phyloP scores from a whole-genome alignment of 2,329 filamentous ascomycete genomes.

The Aspergillus aculeatinus region DNA sequence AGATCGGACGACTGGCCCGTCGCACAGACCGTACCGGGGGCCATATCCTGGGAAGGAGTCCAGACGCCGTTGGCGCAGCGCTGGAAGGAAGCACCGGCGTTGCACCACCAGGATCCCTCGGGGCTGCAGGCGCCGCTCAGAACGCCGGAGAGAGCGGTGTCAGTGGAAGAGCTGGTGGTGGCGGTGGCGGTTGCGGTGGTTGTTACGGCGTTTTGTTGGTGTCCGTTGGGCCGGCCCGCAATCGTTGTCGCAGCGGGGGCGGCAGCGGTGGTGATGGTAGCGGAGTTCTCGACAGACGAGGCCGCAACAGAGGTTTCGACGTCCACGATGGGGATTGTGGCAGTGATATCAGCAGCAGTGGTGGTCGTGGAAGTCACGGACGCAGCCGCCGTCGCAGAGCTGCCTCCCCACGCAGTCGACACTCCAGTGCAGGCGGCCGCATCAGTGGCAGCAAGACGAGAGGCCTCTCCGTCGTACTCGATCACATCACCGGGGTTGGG shows the following conservation, averaged over 20 bases:
- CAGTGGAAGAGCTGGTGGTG: not conserved
- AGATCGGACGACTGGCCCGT: constrained; percentile 35
- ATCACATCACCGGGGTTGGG: constrained; percentile 64
- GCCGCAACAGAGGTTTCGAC: not conserved
- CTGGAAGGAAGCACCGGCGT: constrained; percentile 59
- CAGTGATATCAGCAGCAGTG: not conserved
- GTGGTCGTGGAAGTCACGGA: constrained; percentile 15
- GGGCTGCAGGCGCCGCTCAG: constrained; percentile 49
- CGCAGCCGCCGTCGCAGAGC: constrained; percentile 21
- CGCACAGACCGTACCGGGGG: constrained; percentile 55
- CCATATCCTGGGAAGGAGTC: constrained; percentile 52
- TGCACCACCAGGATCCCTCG: constrained; percentile 63
- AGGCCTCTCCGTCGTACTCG: constrained; percentile 48
- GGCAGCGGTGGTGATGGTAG: constrained; percentile 30
- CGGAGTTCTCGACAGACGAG: constrained; percentile 15
- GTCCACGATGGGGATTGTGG: not conserved
- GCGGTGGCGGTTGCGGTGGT: constrained; percentile 7
- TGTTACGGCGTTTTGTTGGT: not conserved
- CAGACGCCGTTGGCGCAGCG: constrained; percentile 61
- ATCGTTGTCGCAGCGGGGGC: constrained; percentile 21
- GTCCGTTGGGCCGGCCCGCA: not conserved
- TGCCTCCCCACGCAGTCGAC: constrained; percentile 33
- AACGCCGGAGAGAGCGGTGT: constrained; percentile 29
- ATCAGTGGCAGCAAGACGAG: constrained; percentile 35
- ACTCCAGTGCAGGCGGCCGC: constrained; percentile 31